A percentile compares a stretch with the other conserved stretches of the same genome.
Conservation (phyloP, 2,329 filamentous ascomycete genomes). For the Xylariaceae sp. region DNA sequence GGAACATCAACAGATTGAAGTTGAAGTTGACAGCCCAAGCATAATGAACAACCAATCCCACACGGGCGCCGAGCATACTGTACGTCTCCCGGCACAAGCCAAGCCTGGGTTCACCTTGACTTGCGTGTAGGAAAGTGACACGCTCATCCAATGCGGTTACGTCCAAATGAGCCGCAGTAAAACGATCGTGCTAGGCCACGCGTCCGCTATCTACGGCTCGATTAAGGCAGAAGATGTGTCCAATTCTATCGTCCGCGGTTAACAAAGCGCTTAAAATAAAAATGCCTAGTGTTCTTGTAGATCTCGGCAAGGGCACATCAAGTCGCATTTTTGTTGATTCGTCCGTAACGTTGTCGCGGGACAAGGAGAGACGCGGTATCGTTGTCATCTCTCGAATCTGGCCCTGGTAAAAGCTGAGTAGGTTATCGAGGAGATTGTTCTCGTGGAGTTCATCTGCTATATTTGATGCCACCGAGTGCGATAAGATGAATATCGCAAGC, state of each 20-base stretch:
- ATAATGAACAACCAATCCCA: conserved; percentile 21
- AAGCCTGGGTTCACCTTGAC: conserved; percentile 15
- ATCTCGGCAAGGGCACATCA: conserved; percentile 28
- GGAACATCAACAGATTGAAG: conserved; percentile 16
- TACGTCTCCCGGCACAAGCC: conserved; percentile 17
- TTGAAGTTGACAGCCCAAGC: conserved; percentile 29
- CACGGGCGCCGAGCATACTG: conserved; percentile 7
- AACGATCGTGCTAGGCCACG: conserved; percentile 6
- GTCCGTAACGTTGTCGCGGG: not conserved
- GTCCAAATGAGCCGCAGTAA: conserved; percentile 2
- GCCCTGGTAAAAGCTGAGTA: not conserved
- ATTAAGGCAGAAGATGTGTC: conserved; percentile 30
- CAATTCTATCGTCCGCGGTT: conserved; percentile 4
- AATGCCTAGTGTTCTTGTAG: conserved; percentile 27
- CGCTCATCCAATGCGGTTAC: conserved; percentile 7
- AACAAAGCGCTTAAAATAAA: conserved; percentile 23
- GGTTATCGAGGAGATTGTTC: not conserved
- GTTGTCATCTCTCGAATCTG: conserved; percentile 7
- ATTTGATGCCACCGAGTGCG: not conserved
- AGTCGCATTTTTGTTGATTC: not conserved
- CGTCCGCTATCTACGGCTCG: conserved; percentile 18
- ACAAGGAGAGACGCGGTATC: not conserved
- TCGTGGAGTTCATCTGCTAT: not conserved
- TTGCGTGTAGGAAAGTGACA: conserved; percentile 22
- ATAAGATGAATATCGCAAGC: not conserved